Conservation (phyloP, 1,284 basidiomycete species). For the Ganoderma lucidum region DNA sequence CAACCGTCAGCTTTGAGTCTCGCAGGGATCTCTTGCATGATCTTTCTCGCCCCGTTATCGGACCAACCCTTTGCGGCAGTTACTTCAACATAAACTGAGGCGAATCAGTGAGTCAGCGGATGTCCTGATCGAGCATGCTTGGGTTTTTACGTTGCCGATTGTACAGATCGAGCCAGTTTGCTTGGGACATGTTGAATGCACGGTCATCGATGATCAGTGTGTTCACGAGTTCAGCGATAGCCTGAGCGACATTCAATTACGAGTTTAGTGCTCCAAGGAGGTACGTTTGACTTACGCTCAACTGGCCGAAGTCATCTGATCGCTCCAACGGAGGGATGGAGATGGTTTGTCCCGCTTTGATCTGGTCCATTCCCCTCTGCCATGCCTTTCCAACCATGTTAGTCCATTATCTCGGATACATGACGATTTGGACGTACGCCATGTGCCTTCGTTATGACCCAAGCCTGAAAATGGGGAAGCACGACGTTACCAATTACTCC, state of each 20-base stretch:
- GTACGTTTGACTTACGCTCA: constrained; percentile 1
- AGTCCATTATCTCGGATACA: neutral
- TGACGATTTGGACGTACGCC: neutral
- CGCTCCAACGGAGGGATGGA: neutral
- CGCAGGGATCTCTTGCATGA: constrained; percentile 44
- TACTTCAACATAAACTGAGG: constrained; percentile 42
- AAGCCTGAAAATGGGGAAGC: constrained; percentile 35
- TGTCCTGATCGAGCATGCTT: neutral
- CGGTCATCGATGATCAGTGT: constrained; percentile 45
- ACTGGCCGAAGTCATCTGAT: constrained; percentile 5
- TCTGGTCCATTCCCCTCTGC: neutral
- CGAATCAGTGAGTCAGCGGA: neutral
- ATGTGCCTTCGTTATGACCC: constrained; percentile 42
- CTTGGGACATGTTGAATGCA: constrained; percentile 41
- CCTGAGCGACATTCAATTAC: constrained; percentile 29
- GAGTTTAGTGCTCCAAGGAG: neutral
- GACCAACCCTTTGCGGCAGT: constrained; percentile 42
- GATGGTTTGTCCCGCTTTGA: constrained; percentile 5
- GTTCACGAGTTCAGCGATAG: constrained; percentile 40
- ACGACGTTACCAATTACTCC: neutral
- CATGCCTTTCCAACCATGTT: constrained; percentile 2
- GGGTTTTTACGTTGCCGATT: constrained; percentile 44
- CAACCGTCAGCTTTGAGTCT: constrained; percentile 48
- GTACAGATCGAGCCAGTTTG: constrained; percentile 40
- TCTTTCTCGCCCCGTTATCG: constrained; percentile 37